Evolutionary conservation across 495 filamentous ascomycete species (phyloP).

Genomic region (Xylaria curta): DNA sequence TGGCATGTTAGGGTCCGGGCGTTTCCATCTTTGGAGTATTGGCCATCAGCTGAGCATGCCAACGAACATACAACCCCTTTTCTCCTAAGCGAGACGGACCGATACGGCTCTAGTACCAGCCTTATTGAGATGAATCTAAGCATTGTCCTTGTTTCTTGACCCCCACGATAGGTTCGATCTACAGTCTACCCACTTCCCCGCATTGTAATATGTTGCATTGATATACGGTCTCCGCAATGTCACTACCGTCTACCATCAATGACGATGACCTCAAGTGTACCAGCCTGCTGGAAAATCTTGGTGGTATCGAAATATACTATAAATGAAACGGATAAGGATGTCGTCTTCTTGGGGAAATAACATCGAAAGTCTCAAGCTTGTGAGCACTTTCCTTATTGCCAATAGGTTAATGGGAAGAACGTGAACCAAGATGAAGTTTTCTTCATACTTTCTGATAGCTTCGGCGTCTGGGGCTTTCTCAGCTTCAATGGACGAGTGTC

Average conservation of each 20-base stretch:
- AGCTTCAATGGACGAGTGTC: constrained; percentile 53
- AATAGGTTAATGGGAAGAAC: background rate
- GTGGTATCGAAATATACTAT: background rate
- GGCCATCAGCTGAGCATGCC: background rate
- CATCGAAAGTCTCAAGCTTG: background rate
- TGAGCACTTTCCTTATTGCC: background rate
- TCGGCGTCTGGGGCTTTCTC: constrained; percentile 18
- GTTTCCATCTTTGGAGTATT: background rate
- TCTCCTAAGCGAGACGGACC: background rate
- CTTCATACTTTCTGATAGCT: constrained; percentile 20
- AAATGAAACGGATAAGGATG: background rate
- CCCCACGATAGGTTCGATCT: constrained; percentile 10
- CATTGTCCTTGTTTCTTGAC: background rate
- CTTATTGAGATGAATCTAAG: background rate
- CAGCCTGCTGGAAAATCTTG: background rate
- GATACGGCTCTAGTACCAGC: background rate
- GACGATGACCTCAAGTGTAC: constrained; percentile 9
- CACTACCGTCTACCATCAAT: background rate
- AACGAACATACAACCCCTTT: background rate
- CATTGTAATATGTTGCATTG: constrained; percentile 9
- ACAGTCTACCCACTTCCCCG: constrained; percentile 20
- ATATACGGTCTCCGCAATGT: constrained; percentile 16
- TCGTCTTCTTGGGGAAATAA: background rate
- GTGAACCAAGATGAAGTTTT: constrained; percentile 25
- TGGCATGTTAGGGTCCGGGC: background rate